Conservation (phyloP, 495 filamentous ascomycete genomes). For the Xylaria nigripes region DNA sequence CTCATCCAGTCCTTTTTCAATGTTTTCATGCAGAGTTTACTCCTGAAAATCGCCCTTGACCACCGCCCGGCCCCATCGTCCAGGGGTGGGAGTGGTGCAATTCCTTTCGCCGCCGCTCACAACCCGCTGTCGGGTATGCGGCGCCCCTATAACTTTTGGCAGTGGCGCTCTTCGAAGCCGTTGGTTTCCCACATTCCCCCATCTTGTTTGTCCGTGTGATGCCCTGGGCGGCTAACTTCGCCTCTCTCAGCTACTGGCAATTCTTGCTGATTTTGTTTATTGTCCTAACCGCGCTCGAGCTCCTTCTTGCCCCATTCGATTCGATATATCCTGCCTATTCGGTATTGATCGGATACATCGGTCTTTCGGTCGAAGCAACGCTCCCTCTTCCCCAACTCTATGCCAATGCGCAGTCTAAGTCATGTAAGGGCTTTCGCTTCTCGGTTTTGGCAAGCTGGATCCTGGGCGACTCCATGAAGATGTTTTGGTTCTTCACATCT, state of each 20-base stretch:
- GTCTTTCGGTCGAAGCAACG: constrained; percentile 81
- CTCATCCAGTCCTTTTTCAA: constrained; percentile 82
- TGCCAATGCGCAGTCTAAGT: constrained; percentile 65
- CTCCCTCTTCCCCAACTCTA: constrained; percentile 87
- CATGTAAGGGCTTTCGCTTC: constrained; percentile 83
- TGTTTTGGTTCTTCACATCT: constrained; percentile 83
- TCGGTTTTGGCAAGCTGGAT: constrained; percentile 85
- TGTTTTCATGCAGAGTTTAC: constrained; percentile 69
- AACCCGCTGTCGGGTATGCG: constrained; percentile 43
- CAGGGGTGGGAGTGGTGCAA: constrained; percentile 46
- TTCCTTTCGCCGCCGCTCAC: constrained; percentile 48
- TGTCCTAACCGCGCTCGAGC: constrained; percentile 57
- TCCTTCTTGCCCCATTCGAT: constrained; percentile 56
- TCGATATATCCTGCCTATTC: constrained; percentile 59
- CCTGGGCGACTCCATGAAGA: constrained; percentile 88
- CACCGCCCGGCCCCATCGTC: constrained; percentile 62
- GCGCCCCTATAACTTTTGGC: constrained; percentile 89
- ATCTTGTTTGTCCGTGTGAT: background rate
- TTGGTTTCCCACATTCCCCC: constrained; percentile 34
- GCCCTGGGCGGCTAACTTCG: constrained; percentile 4
- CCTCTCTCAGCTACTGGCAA: constrained; percentile 66
- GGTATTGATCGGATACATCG: constrained; percentile 64
- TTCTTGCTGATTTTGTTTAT: constrained; percentile 68
- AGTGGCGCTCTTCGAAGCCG: constrained; percentile 76
- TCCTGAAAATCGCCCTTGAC: constrained; percentile 85